These are phyloP conservation scores for Phytophthora sp. DNA, from an alignment of 352 stramenopile species.

Conservation along the genomic window DNA sequence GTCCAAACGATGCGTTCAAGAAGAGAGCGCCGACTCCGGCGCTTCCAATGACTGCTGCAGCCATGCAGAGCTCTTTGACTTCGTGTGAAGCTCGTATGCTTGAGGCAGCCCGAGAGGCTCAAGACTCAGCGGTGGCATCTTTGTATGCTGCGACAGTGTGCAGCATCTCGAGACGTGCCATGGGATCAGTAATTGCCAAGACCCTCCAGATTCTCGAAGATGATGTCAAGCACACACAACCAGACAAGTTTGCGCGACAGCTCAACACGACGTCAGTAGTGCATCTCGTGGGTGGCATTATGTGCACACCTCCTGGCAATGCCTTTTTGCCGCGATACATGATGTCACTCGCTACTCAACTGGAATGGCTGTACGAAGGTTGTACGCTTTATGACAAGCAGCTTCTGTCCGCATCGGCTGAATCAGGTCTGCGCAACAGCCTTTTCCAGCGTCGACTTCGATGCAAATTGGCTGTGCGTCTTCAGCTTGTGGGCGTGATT, in stretches of 20 bases:
- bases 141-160: conserved; percentile 84
- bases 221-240: conserved; percentile 67
- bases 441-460: conserved; percentile 64
- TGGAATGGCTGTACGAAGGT: conserved; percentile 76
- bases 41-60: conserved; percentile 31
- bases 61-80: conserved; percentile 47
- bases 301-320: conserved; percentile 68
- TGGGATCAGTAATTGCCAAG: conserved; percentile 85
- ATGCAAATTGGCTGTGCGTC: conserved; percentile 75
- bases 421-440: conserved; percentile 18
- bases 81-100: conserved; percentile 58
- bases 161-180: conserved; percentile 76
- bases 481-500: conserved; percentile 81
- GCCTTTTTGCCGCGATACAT: conserved; percentile 87
- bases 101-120: conserved; percentile 60
- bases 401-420: conserved; percentile 4
- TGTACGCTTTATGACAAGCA: conserved; percentile 61
- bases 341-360: conserved; percentile 81
- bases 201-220: conserved; percentile 85
- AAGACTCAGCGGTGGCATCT: conserved; percentile 75
- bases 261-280: conserved; percentile 78
- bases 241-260: conserved; percentile 66
- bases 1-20: conserved; percentile 27
- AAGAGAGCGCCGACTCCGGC: conserved; percentile 23
- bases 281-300: conserved; percentile 75